A percentile compares a stretch with the other conserved stretches of the same genome.
These are phyloP conservation scores for Elaeis guineensis DNA, from an alignment of 176 grass and related monocot species.

Conservation along the genomic window DNA sequence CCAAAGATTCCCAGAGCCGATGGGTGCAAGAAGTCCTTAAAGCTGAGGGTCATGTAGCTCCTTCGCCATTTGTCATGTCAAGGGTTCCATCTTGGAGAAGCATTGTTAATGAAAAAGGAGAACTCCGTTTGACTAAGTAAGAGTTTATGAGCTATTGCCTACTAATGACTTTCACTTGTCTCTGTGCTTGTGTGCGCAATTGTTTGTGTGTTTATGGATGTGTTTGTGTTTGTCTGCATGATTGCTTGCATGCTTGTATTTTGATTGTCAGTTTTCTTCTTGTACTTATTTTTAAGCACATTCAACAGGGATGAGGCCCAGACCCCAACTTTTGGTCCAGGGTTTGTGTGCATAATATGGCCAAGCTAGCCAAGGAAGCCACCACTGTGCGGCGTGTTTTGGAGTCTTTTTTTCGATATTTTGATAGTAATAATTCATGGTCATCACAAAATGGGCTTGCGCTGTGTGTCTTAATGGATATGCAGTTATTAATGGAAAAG, in stretches of 20 bases:
- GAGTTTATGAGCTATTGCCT: conserved; percentile 2
- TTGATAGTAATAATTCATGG: conserved; percentile 74
- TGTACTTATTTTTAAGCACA: conserved; percentile 15
- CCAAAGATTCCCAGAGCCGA: conserved; percentile 25
- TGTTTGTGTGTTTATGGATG: not conserved
- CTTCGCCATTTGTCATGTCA: conserved; percentile 45
- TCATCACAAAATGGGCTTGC: conserved; percentile 64
- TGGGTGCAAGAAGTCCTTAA: conserved; percentile 51
- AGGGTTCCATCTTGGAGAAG: conserved; percentile 56
- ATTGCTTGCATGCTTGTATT: no score
- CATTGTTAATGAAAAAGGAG: conserved; percentile 66
- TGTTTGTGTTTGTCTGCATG: not conserved
- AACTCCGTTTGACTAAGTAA: conserved; percentile 60
- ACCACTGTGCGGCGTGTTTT: conserved; percentile 89
- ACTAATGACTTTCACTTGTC: no score
- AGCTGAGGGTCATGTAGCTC: conserved; percentile 36
- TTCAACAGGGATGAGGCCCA: conserved; percentile 74
- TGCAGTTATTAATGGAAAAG: conserved; percentile 83
- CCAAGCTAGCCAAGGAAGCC: conserved; percentile 76
- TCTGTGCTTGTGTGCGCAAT: no score
- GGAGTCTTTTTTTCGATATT: conserved; percentile 85
- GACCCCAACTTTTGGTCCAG: conserved; percentile 86
- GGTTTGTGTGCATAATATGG: conserved; percentile 91
- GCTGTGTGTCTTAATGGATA: conserved; percentile 66
- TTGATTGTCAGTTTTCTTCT: not conserved